A percentile compares a stretch with the other conserved stretches of the same genome.
Conservation (phyloP, 495 filamentous ascomycete species). For the Chaetomidium leptoderma region DNA sequence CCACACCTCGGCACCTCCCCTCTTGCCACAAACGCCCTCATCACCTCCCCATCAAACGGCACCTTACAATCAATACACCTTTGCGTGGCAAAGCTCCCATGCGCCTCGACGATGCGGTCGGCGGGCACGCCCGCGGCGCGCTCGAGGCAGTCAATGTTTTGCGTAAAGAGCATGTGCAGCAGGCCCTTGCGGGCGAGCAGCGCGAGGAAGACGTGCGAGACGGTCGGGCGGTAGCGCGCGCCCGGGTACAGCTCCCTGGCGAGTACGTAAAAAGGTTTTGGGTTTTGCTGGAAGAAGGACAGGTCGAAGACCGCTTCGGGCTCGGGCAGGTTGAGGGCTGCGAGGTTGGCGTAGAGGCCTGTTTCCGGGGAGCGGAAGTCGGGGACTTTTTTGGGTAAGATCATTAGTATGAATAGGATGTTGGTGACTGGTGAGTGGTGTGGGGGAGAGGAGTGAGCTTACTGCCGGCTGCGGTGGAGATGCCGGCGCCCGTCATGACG, state of each 20-base stretch:
- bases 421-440: background rate
- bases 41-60: slow-evolving; percentile 63
- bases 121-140: slow-evolving; percentile 77
- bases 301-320: slow-evolving; percentile 82
- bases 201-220: slow-evolving; percentile 79
- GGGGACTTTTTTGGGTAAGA: slow-evolving; percentile 49
- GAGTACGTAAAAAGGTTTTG: slow-evolving; percentile 84
- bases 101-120: slow-evolving; percentile 83
- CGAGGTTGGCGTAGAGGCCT: slow-evolving; percentile 78
- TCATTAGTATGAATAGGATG: slow-evolving; percentile 16
- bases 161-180: slow-evolving; percentile 83
- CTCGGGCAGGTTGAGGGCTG: slow-evolving; percentile 75
- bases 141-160: slow-evolving; percentile 96
- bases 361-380: slow-evolving; percentile 75
- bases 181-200: slow-evolving; percentile 68
- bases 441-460: slow-evolving; percentile 22
- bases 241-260: slow-evolving; percentile 90
- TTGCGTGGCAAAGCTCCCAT: slow-evolving; percentile 88
- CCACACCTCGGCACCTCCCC: slow-evolving; percentile 66
- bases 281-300: slow-evolving; percentile 75
- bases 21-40: slow-evolving; percentile 61
- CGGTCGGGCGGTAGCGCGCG: slow-evolving; percentile 72
- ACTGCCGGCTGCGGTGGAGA: slow-evolving; percentile 57
- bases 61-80: slow-evolving; percentile 82
- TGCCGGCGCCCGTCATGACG: slow-evolving; percentile 69